Conservation (phyloP, 2,329 filamentous ascomycete genomes). For the Xylaria sp. region DNA sequence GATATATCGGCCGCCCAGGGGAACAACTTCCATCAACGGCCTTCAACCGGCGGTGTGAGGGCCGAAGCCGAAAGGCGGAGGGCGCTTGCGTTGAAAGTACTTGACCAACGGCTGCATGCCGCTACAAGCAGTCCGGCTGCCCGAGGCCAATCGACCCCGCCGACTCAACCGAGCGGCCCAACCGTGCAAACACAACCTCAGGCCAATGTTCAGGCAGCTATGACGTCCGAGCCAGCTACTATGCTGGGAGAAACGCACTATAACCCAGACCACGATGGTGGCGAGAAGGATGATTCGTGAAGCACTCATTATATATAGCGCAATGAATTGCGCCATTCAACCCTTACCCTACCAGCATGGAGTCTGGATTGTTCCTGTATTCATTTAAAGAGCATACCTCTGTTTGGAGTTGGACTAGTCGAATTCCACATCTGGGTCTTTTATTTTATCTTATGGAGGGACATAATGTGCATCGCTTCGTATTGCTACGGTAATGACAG, state of each 20-base stretch:
- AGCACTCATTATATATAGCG: constrained; percentile 7
- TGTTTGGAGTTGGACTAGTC: constrained; percentile 43
- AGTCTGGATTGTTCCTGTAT: constrained; percentile 43
- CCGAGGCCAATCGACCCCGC: constrained; percentile 53
- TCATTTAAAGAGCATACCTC: constrained; percentile 42
- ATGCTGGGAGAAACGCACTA: constrained; percentile 78
- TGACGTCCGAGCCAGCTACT: constrained; percentile 64
- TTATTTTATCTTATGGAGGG: constrained; percentile 17
- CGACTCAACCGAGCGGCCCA: constrained; percentile 62
- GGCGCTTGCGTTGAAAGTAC: constrained; percentile 86
- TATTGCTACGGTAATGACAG: constrained; percentile 23
- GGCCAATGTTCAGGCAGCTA: constrained; percentile 66
- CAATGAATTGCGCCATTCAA: constrained; percentile 24
- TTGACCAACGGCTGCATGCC: constrained; percentile 92
- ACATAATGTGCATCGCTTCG: constrained; percentile 27
- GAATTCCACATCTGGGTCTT: constrained; percentile 35
- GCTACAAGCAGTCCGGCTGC: constrained; percentile 70
- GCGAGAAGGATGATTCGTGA: constrained; percentile 50
- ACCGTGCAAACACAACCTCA: constrained; percentile 68
- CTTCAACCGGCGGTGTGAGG: constrained; percentile 74
- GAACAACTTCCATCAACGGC: constrained; percentile 66
- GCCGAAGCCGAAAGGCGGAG: constrained; percentile 92
- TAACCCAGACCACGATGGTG: constrained; percentile 69
- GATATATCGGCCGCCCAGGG: constrained; percentile 82
- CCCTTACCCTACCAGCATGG: constrained; percentile 27